Evolutionary conservation across 192 early-diverging fungal genomes (phyloP).

Genomic region (Lobulomyces angularis): DNA sequence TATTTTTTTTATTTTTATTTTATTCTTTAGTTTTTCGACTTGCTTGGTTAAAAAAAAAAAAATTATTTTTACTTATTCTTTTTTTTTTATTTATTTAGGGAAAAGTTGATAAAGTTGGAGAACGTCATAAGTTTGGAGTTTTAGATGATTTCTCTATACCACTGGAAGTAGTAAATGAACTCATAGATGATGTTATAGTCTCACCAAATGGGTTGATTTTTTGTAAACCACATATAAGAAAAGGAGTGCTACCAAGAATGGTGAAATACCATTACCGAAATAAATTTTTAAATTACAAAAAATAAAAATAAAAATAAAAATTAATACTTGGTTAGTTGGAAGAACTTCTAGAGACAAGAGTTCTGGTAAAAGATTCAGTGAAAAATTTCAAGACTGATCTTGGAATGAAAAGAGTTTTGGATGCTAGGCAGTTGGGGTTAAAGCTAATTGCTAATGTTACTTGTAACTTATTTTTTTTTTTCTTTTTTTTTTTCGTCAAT

Average conservation of each 20-base stretch:
- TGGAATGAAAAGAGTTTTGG: constrained; percentile 52
- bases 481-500: no score
- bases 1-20: constrained; percentile 6
- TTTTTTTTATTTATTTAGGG: constrained; percentile 53
- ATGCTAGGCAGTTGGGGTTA: constrained; percentile 72
- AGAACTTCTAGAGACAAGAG: constrained; percentile 78
- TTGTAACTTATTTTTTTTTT: no score
- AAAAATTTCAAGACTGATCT: constrained; percentile 50
- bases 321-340: no score
- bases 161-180: constrained; percentile 40
- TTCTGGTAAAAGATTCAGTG: constrained; percentile 83
- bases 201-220: constrained; percentile 78
- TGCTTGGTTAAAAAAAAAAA: constrained; percentile 2
- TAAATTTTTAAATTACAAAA: no score
- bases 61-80: neutral
- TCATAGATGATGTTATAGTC: constrained; percentile 56
- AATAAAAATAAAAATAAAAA: no score
- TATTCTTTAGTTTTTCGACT: neutral
- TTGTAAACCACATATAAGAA: constrained; percentile 71
- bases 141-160: constrained; percentile 38
- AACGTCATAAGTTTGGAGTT: constrained; percentile 48
- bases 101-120: constrained; percentile 20
- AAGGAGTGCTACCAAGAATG: constrained; percentile 70
- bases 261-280: no score
- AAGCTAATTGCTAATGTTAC: constrained; percentile 91